Evolutionary conservation across 2,329 filamentous ascomycete genomes (phyloP), one percentile per base, ranked within the genome.

Genomic region (Neurospora sp.): DNA sequence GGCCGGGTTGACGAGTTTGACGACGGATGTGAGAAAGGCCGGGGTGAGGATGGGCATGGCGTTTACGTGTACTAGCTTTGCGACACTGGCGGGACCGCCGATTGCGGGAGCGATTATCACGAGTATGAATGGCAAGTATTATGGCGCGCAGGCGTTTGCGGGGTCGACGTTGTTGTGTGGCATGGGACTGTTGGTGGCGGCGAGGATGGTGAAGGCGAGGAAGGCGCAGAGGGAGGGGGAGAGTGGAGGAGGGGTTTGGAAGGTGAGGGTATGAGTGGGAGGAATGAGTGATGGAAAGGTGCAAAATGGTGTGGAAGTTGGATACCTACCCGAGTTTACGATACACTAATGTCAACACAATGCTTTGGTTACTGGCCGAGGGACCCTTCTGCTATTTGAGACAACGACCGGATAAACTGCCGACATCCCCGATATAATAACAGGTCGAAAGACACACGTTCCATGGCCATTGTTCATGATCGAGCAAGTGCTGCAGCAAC

Each of bases 31-130:
- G 71, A 76, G 80, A 8, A 86, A 84, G 77, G 80, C 84, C 19
- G 86, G 86, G 0, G 84, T 85, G 2, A 78, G 86, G 9, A 86
- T 88, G 76, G 87, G 86, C 66, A 88, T 89, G 86, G 80, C 83
- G 0, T 88, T 89, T 66, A 86, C 84, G 0, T 83, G 87, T 67
- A 83, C 83, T 71, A 86, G 84, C 72, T 84, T 87, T 67, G 83
- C 84, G 1, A 81, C 82, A n/a, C 77, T 88, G 40, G 84, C 81
- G 0, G 85, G 85, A 0, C 83, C 84, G 17, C 85, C 85, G 0
- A 83, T 87, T 33, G 82, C 82, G 0, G 85, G 85, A 0, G 83
- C 83, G 1, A 80, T 87, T 19, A 82, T 87, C 43, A 78, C 81
- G 1, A 78, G 78, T 0, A 72, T 76, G 38, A 80, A 76, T 0